Evolutionary conservation across 768 basidiomycete species (phyloP).

Genomic region (Suillus luteus): DNA sequence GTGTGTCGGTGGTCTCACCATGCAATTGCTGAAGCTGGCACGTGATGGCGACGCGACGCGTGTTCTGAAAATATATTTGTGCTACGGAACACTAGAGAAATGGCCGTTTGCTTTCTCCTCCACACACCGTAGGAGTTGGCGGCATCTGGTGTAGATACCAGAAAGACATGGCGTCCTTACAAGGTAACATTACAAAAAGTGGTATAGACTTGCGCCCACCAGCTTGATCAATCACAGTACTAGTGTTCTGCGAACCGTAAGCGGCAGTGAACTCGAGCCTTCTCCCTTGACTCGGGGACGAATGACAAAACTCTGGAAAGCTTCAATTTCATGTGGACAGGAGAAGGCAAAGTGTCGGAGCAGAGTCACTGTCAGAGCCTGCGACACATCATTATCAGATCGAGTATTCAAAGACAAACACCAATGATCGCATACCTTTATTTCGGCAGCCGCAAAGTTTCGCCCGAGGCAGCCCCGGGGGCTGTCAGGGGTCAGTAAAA

Average conservation of each 20-base stretch:
- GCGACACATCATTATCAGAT: not conserved
- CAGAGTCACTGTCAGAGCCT: slow-evolving; percentile 50
- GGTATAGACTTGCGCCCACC: not conserved
- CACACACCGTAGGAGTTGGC: not conserved
- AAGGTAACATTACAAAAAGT: not conserved
- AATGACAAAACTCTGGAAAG: slow-evolving; percentile 68
- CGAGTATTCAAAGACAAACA: not conserved
- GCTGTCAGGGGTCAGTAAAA: slow-evolving; percentile 34
- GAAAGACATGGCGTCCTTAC: not conserved
- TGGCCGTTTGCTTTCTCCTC: not conserved
- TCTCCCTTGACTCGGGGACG: slow-evolving; percentile 58
- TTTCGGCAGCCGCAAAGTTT: slow-evolving; percentile 58
- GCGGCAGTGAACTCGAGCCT: slow-evolving; percentile 55
- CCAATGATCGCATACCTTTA: slow-evolving; percentile 45
- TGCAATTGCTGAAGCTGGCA: not conserved
- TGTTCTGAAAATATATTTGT: not conserved
- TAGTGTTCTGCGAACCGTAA: slow-evolving; percentile 42
- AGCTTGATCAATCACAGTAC: slow-evolving; percentile 14
- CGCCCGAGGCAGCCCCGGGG: slow-evolving; percentile 63
- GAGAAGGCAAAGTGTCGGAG: slow-evolving; percentile 57
- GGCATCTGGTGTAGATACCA: not conserved
- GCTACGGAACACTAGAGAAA: not conserved
- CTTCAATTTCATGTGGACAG: slow-evolving; percentile 53
- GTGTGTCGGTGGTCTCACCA: not conserved
- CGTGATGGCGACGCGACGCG: not conserved